Percentiles rank a stretch among this genome's conserved stretches.
These are phyloP conservation scores for Lipomyces sp. DNA, from an alignment of 805 yeast genomes.

Conservation along the genomic window DNA sequence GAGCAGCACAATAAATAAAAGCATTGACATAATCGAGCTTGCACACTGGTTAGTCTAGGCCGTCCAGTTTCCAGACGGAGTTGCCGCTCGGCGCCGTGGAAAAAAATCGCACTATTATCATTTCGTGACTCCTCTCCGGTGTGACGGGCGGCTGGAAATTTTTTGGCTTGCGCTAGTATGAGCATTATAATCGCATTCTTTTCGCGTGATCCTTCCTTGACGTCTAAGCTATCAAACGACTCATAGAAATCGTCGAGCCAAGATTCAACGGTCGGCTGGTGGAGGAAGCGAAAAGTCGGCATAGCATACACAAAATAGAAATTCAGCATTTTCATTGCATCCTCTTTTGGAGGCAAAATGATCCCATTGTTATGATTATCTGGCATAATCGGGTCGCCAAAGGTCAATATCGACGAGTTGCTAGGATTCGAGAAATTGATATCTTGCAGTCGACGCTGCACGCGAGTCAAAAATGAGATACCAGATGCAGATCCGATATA, in stretches of 20 bases:
- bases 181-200: slow-evolving; percentile 17
- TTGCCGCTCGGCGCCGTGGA: slow-evolving; percentile 21
- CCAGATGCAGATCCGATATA: slow-evolving; percentile 22
- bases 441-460: slow-evolving; percentile 14
- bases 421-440: neutral
- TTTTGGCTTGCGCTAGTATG: slow-evolving; percentile 18
- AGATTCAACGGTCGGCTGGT: slow-evolving; percentile 13
- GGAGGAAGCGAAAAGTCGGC: slow-evolving; percentile 26
- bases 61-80: slow-evolving; percentile 14
- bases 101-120: slow-evolving; percentile 15
- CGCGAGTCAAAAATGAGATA: slow-evolving; percentile 15
- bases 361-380: slow-evolving; percentile 6
- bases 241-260: slow-evolving; percentile 25
- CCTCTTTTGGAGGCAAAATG: slow-evolving; percentile 15
- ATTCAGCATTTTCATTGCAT: slow-evolving; percentile 12
- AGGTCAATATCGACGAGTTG: slow-evolving; percentile 16
- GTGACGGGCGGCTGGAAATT: slow-evolving; percentile 6
- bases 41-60: slow-evolving; percentile 20
- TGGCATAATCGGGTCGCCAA: slow-evolving; percentile 20
- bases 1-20: slow-evolving; percentile 21
- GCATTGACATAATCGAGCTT: slow-evolving; percentile 24
- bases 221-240: slow-evolving; percentile 6
- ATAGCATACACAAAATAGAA: slow-evolving; percentile 23
- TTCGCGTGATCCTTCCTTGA: slow-evolving; percentile 13
- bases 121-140: neutral